These are phyloP conservation scores for Antitrichia curtipendula DNA, from an alignment of 225 moss, liverwort and hornwort species.

Conservation along the genomic window DNA sequence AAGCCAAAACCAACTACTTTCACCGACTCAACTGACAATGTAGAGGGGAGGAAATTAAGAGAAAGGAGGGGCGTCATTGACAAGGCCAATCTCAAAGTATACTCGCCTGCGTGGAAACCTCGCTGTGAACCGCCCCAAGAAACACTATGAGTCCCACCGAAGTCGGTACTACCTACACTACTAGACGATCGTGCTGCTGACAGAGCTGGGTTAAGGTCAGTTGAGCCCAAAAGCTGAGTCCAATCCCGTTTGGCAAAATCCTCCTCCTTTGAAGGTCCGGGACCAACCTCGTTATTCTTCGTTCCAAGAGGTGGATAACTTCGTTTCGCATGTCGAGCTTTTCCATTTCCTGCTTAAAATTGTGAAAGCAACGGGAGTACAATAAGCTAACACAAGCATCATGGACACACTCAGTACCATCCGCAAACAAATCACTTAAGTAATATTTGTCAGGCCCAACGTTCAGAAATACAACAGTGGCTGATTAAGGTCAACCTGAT, in stretches of 20 bases:
- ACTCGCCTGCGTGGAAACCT: constrained; percentile 11
- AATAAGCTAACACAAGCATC: not conserved
- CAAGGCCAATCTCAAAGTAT: not conserved
- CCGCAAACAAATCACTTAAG: not conserved
- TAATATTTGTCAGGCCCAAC: not conserved
- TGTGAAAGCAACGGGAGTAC: not conserved
- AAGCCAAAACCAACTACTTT: not conserved
- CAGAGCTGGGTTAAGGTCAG: constrained; percentile 28
- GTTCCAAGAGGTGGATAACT: constrained; percentile 13
- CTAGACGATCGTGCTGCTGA: constrained; percentile 40
- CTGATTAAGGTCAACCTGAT: constrained; percentile 7
- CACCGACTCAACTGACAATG: not conserved
- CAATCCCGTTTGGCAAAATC: constrained; percentile 58
- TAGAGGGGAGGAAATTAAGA: not conserved
- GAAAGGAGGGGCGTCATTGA: not conserved
- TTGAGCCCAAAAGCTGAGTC: constrained; percentile 65
- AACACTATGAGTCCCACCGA: constrained; percentile 6
- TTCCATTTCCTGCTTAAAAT: constrained; percentile 12
- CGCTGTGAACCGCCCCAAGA: constrained; percentile 19
- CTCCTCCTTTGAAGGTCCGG: constrained; percentile 11
- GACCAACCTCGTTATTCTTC: constrained; percentile 6
- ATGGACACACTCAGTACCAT: not conserved
- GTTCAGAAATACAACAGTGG: not conserved
- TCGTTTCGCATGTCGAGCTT: constrained; percentile 25
- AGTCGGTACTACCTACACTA: constrained; percentile 50